Evolutionary conservation across 768 basidiomycete species (phyloP).

Genomic region (Tubosaeta brunneosetosa): DNA sequence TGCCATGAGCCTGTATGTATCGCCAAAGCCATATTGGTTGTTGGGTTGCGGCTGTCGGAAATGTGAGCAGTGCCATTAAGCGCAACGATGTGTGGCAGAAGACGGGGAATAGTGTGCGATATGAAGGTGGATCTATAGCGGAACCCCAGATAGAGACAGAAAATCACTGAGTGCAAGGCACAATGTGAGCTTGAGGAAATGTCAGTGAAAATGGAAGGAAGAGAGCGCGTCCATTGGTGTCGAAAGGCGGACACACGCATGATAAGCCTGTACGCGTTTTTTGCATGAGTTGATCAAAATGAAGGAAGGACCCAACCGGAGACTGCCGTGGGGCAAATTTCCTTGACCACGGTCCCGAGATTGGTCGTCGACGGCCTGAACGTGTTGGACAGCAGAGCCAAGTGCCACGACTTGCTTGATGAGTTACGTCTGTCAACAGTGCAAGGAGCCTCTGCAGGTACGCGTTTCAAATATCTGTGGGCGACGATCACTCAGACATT

Average conservation of each 20-base stretch:
- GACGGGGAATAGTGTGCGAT: not conserved
- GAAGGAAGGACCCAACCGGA: not conserved
- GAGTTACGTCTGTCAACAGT: slow-evolving; percentile 75
- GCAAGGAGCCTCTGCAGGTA: slow-evolving; percentile 87
- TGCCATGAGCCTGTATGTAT: slow-evolving; percentile 5
- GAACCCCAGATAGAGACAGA: not conserved
- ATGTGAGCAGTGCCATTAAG: slow-evolving; percentile 13
- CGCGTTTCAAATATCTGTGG: slow-evolving; percentile 2
- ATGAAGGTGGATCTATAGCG: slow-evolving; percentile 9
- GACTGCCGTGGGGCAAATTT: not conserved
- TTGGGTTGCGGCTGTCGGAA: slow-evolving; percentile 14
- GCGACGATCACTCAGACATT: slow-evolving; percentile 8
- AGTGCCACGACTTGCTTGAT: slow-evolving; percentile 19
- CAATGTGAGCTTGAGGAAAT: not conserved
- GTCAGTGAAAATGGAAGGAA: slow-evolving; percentile 1
- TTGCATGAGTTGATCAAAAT: slow-evolving; percentile 3
- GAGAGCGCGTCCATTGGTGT: not conserved
- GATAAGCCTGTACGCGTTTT: slow-evolving; percentile 13
- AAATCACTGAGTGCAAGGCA: slow-evolving; percentile 1
- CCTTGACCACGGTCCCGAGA: not conserved
- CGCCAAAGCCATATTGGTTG: slow-evolving; percentile 4
- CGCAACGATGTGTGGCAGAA: slow-evolving; percentile 5
- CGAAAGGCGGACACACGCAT: not conserved
- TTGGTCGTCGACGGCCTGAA: not conserved
- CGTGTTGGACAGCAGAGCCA: not conserved